phyloP scores from a whole-genome alignment of 2,329 filamentous ascomycete species.

The Colletotrichum tabaci region DNA sequence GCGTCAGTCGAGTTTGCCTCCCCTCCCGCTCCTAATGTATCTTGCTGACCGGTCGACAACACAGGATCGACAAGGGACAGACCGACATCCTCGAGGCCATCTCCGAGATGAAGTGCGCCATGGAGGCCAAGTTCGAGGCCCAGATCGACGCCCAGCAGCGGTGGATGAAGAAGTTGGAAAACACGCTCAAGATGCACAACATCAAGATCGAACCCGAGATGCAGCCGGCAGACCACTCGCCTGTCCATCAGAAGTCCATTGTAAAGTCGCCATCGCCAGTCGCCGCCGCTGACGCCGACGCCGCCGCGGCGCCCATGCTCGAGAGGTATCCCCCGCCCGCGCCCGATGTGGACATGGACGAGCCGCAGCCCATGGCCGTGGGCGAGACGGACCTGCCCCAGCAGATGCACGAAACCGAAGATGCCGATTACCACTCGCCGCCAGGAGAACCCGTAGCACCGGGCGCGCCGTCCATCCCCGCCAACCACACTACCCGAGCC shows the following conservation, averaged over 20 bases:
- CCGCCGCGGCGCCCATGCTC: background rate
- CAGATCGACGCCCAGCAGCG: constrained; percentile 11
- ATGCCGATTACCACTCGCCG: constrained; percentile 58
- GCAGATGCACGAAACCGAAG: constrained; percentile 55
- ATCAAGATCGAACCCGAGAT: constrained; percentile 40
- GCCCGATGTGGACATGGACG: constrained; percentile 1
- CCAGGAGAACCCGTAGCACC: constrained; percentile 66
- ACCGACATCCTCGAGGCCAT: constrained; percentile 74
- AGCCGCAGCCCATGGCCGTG: constrained; percentile 47
- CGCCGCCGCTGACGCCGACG: background rate
- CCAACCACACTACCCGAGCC: constrained; percentile 91
- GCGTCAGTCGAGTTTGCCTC: constrained; percentile 73
- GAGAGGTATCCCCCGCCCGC: constrained; percentile 1
- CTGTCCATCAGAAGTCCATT: constrained; percentile 9
- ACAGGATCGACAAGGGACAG: constrained; percentile 72
- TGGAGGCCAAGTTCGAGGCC: constrained; percentile 32
- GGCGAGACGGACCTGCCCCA: constrained; percentile 43
- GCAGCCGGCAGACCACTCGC: constrained; percentile 5
- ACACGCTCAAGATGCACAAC: constrained; percentile 2
- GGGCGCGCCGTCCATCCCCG: constrained; percentile 80
- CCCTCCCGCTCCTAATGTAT: constrained; percentile 50
- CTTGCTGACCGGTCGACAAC: constrained; percentile 47
- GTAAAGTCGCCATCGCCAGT: constrained; percentile 16
- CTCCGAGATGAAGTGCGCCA: constrained; percentile 46
- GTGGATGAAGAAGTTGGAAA: constrained; percentile 29